Evolutionary conservation across 2,329 filamentous ascomycete genomes (phyloP), one percentile per base, ranked within the genome.

Genomic region (Hypoxylon sp.): DNA sequence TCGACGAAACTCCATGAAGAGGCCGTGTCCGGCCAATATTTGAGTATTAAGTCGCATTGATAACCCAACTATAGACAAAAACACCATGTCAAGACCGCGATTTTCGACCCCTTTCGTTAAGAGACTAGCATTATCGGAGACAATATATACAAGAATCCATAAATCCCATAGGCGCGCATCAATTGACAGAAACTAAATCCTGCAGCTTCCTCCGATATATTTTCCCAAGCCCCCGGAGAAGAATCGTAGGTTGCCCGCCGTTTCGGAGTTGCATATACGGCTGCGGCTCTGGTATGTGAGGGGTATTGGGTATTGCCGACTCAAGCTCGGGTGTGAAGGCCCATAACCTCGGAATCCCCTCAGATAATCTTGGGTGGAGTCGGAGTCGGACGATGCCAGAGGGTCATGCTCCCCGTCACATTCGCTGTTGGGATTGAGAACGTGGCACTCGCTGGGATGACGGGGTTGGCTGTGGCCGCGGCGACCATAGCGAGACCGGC

Each of bases 271-370:
- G n/a, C n/a, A n/a, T n/a, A n/a, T n/a, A n/a, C n/a, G n/a, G n/a
- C n/a, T n/a, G n/a, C n/a, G n/a, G n/a, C n/a, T n/a, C n/a, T n/a
- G n/a, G n/a, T n/a, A n/a, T n/a, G n/a, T n/a, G n/a, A n/a, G n/a
- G n/a, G n/a, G n/a, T n/a, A n/a, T n/a, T n/a, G n/a, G n/a, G n/a
- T n/a, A 9, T 27, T 37, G 26, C 11, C 16, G 36, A 27, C 17
- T 30, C 25, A 23, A 38, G 27, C 15, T 31, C 21, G 19, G 5
- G 5, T 1, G 40, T 3, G 15, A 30, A 55, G 25, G 27, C 46
- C 35, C 34, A 43, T 27, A 13, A 46, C n/a, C 47, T 37, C 1
- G 35, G 44, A 0, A 51, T n/a, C 8, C 43, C 36, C 5, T 20
- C n/a, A n/a, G n/a, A n/a, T n/a, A n/a, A n/a, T n/a, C n/a, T n/a